Evolutionary conservation across 306 rosid genomes (phyloP).

Genomic region (Dryas drummondii): DNA sequence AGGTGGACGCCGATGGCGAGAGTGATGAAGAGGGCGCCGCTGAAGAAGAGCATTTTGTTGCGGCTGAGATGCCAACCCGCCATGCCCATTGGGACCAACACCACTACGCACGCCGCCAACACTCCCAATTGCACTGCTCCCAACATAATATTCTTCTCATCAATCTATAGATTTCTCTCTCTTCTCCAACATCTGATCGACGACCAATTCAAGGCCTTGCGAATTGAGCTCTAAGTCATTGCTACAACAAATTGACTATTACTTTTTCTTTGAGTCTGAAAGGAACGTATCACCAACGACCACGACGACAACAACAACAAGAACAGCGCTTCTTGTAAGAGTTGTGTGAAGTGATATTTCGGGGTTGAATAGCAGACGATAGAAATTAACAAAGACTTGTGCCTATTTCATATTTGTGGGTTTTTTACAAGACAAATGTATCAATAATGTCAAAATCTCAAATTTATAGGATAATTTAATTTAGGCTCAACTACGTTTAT

Average conservation of each 20-base stretch:
- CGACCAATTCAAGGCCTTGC: neutral
- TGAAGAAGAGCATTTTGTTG: slow-evolving; percentile 86
- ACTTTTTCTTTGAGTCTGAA: neutral
- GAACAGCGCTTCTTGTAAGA: too few relatives aligned
- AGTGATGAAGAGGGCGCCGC: slow-evolving; percentile 88
- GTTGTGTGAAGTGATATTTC: too few relatives aligned
- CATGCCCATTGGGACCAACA: slow-evolving; percentile 95
- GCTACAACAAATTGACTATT: neutral
- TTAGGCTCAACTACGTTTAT: too few relatives aligned
- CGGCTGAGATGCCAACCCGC: slow-evolving; percentile 97
- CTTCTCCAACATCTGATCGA: neutral
- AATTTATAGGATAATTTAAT: too few relatives aligned
- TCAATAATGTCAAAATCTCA: too few relatives aligned
- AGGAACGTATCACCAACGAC: neutral
- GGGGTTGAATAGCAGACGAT: too few relatives aligned
- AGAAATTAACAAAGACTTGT: too few relatives aligned
- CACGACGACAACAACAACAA: too few relatives aligned
- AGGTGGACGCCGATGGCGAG: slow-evolving; percentile 95
- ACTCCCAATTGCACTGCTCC: slow-evolving; percentile 76
- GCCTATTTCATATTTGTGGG: too few relatives aligned
- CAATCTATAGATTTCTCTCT: neutral
- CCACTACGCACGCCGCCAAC: slow-evolving; percentile 83
- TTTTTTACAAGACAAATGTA: too few relatives aligned
- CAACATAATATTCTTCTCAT: slow-evolving; percentile 35
- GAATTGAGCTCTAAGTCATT: neutral